These are phyloP conservation scores for Incumbomyces delicatus DNA, from an alignment of 2,329 filamentous ascomycete species.

Conservation along the genomic window DNA sequence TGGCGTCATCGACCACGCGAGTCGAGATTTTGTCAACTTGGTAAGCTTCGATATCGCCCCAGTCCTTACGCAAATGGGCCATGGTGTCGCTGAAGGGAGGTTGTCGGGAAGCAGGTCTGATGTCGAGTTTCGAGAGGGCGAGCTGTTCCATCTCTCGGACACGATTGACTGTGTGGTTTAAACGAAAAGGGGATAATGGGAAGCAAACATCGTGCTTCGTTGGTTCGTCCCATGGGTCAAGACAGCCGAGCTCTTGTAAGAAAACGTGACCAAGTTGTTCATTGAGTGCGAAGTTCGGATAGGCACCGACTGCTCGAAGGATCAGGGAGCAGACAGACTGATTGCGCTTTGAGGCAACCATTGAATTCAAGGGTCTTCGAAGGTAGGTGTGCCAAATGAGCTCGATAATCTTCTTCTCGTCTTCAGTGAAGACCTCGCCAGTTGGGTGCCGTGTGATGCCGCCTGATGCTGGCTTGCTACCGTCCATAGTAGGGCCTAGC, in stretches of 20 bases:
- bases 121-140: neutral
- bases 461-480: constrained; percentile 21
- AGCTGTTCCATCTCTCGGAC: neutral
- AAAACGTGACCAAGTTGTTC: constrained; percentile 38
- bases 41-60: constrained; percentile 47
- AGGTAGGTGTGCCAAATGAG: constrained; percentile 33
- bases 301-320: constrained; percentile 47
- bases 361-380: constrained; percentile 32
- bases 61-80: constrained; percentile 47
- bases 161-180: neutral
- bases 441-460: constrained; percentile 12
- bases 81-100: constrained; percentile 38
- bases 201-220: neutral
- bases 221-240: constrained; percentile 42
- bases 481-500: constrained; percentile 32
- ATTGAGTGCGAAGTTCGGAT: constrained; percentile 34
- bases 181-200: neutral
- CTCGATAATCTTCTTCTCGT: constrained; percentile 45
- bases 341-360: constrained; percentile 23
- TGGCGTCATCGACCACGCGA: constrained; percentile 53
- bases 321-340: constrained; percentile 41
- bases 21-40: constrained; percentile 48
- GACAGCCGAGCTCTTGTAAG: constrained; percentile 52
- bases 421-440: constrained; percentile 35
- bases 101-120: neutral